A percentile compares a stretch with the other conserved stretches of the same genome.
Evolutionary conservation across 768 basidiomycete genomes (phyloP).

Genomic region (Goffeauzyma gilvescens): DNA sequence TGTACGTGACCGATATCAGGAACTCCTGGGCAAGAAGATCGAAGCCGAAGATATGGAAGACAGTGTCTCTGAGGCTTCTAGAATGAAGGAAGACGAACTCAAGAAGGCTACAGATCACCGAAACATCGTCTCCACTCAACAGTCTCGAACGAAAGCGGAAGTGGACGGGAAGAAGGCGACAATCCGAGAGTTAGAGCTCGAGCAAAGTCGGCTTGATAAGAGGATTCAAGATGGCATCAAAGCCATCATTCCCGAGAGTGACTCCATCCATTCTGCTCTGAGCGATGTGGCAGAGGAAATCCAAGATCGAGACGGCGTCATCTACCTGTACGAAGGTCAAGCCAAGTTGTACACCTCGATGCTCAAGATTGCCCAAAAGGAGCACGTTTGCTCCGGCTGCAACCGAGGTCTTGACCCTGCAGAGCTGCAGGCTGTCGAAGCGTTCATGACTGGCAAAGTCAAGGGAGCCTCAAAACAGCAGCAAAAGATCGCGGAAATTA

Average conservation of each 20-base stretch:
- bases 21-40: not conserved
- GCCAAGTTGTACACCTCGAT: no score
- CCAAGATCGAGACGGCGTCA: no score
- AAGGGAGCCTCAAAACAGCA: not conserved
- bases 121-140: constrained; percentile 49
- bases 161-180: constrained; percentile 46
- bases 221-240: no score
- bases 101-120: not conserved
- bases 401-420: constrained; percentile 45
- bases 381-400: constrained; percentile 58
- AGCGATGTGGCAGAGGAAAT: no score
- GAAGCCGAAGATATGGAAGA: not conserved
- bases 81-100: not conserved
- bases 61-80: not conserved
- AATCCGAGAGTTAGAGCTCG: no score
- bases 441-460: constrained; percentile 49
- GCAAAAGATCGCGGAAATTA: constrained; percentile 38
- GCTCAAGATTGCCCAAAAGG: constrained; percentile 43
- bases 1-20: not conserved
- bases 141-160: constrained; percentile 44
- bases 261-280: no score
- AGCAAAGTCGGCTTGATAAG: no score
- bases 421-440: constrained; percentile 47
- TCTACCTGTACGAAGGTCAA: no score
- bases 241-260: no score